These are phyloP conservation scores for Trichoderma sp. DNA, from an alignment of 2,329 filamentous ascomycete genomes.

Conservation along the genomic window DNA sequence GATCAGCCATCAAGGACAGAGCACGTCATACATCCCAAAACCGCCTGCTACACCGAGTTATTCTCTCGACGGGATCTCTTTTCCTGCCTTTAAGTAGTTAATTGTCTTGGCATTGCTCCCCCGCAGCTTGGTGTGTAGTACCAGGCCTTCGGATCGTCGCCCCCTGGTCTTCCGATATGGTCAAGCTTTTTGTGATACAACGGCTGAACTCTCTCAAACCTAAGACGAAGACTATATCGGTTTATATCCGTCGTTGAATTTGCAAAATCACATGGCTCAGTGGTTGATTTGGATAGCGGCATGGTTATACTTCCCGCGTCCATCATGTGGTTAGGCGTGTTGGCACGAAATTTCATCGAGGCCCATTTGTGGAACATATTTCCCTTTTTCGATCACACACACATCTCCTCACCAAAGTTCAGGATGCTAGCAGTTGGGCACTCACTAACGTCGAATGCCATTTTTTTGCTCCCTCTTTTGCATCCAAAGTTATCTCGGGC, in stretches of 20 bases:
- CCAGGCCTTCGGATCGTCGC: slow-evolving; percentile 8
- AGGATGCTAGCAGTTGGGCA: neutral
- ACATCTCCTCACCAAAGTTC: neutral
- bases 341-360: neutral
- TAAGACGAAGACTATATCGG: neutral
- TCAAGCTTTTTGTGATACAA: neutral
- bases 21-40: slow-evolving; percentile 11
- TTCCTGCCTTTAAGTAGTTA: neutral
- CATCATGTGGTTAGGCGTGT: neutral
- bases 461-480: neutral
- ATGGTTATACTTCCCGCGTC: neutral
- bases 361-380: neutral
- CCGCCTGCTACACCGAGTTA: neutral
- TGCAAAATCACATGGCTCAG: neutral
- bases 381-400: neutral
- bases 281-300: neutral
- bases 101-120: neutral
- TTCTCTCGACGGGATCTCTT: neutral
- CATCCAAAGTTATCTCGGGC: neutral
- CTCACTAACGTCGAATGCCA: neutral
- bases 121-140: slow-evolving; percentile 1
- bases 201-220: neutral
- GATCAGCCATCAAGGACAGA: neutral
- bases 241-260: neutral
- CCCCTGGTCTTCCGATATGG: neutral